Base-by-base conservation (phyloP, 164 flowering plant species). In the Chloranthus sessilifolius region DNA sequence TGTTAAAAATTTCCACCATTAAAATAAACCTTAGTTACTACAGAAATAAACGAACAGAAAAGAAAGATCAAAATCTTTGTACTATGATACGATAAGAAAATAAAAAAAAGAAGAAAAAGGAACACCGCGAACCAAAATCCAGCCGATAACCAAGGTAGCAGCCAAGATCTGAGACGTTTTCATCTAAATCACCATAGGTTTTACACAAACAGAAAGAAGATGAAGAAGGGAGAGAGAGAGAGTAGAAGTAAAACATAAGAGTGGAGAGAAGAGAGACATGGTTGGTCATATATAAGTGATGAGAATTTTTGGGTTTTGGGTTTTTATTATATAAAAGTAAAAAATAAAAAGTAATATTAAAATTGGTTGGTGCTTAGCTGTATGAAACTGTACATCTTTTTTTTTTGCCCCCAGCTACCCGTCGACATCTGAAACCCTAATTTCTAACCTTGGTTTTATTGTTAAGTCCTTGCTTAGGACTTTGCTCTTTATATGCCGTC, bases 161-260 rank as follows among this genome's bases (percentile, higher is more conserved):
- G n/a, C 19, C 36, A 15, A 42, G 48, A 53, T 53, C 40, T 9
- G 40, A 20, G 19, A 53, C 21, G 7, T 42, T 15, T 14, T 19
- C 39, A 12, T 26, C 47, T 15, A 28, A 39, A 52, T 40, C 56
- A 34, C 36, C 38, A 30, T n/a, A n/a, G n/a, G n/a, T n/a, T n/a
- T n/a, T n/a, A n/a, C n/a, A n/a, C 16, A 7, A 14, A 34, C 20
- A 11, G 10, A 12, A 14, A 17, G 3, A 2, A 43, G 28, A 43
- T 12, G 28, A 3, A 7, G 26, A 20, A 41, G 22, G 29, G 39
- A 28, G n/a, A 41, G 16, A 42, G 9, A 29, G 29, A 53, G 45
- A 27, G n/a, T 8, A 10, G 11, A 24, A n/a, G n/a, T n/a, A n/a
- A n/a, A n/a, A n/a, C n/a, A n/a, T n/a, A n/a, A 28, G 55, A 38